These are phyloP conservation scores for Eucalyptus brandiana DNA, from an alignment of 345 rosid genomes.

Conservation along the genomic window DNA sequence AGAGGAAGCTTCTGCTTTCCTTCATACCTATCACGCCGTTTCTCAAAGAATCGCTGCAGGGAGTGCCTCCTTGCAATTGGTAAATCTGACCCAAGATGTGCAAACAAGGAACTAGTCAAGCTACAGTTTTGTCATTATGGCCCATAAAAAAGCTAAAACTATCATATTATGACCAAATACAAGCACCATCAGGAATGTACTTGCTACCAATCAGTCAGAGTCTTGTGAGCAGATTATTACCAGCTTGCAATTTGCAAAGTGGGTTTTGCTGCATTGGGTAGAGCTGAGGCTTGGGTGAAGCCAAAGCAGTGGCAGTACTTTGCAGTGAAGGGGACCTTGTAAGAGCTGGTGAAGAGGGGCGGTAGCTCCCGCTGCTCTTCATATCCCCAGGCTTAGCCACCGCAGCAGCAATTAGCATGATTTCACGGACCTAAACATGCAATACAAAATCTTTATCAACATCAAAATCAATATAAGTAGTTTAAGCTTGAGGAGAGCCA, in stretches of 20 bases:
- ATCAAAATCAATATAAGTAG: neutral
- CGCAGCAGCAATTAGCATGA: slow-evolving; percentile 49
- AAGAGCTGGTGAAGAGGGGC: slow-evolving; percentile 49
- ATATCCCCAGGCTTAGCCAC: slow-evolving; percentile 38
- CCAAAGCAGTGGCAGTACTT: slow-evolving; percentile 43
- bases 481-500: neutral
- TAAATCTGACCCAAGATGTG: slow-evolving; percentile 29
- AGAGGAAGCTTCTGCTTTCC: neutral
- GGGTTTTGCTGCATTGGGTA: slow-evolving; percentile 34
- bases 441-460: neutral
- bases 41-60: slow-evolving; percentile 85
- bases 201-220: neutral
- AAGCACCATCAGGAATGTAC: neutral
- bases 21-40: slow-evolving; percentile 76
- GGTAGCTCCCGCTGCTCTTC: slow-evolving; percentile 18
- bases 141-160: neutral
- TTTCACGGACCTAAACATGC: slow-evolving; percentile 47
- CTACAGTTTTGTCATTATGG: neutral
- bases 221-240: slow-evolving; percentile 8
- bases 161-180: neutral
- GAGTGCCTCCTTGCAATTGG: slow-evolving; percentile 89
- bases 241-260: slow-evolving; percentile 70
- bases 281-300: slow-evolving; percentile 39
- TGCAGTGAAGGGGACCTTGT: slow-evolving; percentile 75
- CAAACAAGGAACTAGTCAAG: neutral